Conservation (phyloP, 805 yeast genomes). For the Komagataella ulmi region DNA sequence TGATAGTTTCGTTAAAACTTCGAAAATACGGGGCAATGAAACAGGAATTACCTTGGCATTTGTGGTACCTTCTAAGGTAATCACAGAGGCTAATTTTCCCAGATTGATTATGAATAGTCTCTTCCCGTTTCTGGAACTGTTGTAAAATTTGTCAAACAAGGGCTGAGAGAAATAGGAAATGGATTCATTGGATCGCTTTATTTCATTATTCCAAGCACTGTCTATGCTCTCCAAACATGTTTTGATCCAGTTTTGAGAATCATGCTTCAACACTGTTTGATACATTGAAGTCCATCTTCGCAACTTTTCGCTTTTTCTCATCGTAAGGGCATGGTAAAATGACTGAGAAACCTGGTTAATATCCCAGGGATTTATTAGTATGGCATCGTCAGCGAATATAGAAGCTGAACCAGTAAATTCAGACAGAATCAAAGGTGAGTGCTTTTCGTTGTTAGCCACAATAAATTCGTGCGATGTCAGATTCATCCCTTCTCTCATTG, state of each 20-base stretch:
- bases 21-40: slow-evolving; percentile 47
- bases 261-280: slow-evolving; percentile 47
- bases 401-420: slow-evolving; percentile 94
- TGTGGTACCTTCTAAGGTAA: slow-evolving; percentile 10
- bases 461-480: slow-evolving; percentile 91
- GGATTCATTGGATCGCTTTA: slow-evolving; percentile 1
- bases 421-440: slow-evolving; percentile 74
- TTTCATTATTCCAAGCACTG: slow-evolving; percentile 29
- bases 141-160: slow-evolving; percentile 20
- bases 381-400: slow-evolving; percentile 55
- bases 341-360: slow-evolving; percentile 47
- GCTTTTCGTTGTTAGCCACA: slow-evolving; percentile 53
- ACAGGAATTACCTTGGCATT: slow-evolving; percentile 29
- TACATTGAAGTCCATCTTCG: slow-evolving; percentile 50
- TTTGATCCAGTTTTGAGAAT: slow-evolving; percentile 64
- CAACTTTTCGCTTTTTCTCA: slow-evolving; percentile 45
- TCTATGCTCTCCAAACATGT: slow-evolving; percentile 39
- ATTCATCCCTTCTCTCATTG: slow-evolving; percentile 95
- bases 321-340: slow-evolving; percentile 50
- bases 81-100: slow-evolving; percentile 26
- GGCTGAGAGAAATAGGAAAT: slow-evolving; percentile 13
- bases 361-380: slow-evolving; percentile 89
- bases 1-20: slow-evolving; percentile 46
- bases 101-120: slow-evolving; percentile 39
- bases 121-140: slow-evolving; percentile 17